phyloP scores from a whole-genome alignment of 805 yeast genomes.

The Zygoascus bituminiphila region DNA sequence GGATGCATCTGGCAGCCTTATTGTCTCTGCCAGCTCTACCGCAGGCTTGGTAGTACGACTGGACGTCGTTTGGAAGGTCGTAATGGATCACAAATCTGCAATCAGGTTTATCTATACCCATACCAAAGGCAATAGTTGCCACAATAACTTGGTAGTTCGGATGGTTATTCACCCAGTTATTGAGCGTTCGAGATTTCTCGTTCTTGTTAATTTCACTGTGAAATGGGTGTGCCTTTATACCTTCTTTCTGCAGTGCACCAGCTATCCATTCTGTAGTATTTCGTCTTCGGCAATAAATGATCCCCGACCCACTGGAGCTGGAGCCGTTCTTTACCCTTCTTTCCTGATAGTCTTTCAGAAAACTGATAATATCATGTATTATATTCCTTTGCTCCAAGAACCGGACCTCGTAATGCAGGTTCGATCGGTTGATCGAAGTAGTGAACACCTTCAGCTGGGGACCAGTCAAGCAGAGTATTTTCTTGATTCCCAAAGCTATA shows the following conservation, averaged over 20 bases:
- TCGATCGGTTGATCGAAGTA: conserved; percentile 82
- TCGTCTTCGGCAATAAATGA: conserved; percentile 88
- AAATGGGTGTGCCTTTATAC: conserved; percentile 63
- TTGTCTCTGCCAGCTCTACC: conserved; percentile 99
- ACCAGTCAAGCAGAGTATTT: conserved; percentile 50
- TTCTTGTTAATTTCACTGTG: conserved; percentile 90
- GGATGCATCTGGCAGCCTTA: conserved; percentile 64
- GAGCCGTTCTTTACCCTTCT: conserved; percentile 40
- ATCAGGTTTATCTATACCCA: conserved; percentile 97
- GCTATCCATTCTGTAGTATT: conserved; percentile 80
- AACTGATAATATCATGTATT: conserved; percentile 45
- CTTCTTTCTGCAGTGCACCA: conserved; percentile 45
- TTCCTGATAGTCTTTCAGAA: conserved; percentile 23
- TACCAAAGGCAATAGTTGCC: conserved; percentile 97
- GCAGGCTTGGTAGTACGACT: conserved; percentile 96
- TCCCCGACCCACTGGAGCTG: conserved; percentile 57
- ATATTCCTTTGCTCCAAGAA: conserved; percentile 42
- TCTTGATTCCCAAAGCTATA: conserved; percentile 77
- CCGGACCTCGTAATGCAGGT: conserved; percentile 69
- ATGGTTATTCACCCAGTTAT: conserved; percentile 66
- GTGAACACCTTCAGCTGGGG: conserved; percentile 58
- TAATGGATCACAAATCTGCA: conserved; percentile 87
- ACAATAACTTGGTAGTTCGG: conserved; percentile 67
- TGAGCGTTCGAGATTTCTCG: conserved; percentile 61
- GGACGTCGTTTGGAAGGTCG: conserved; percentile 80